A percentile compares a stretch with the other conserved stretches of the same genome.
phyloP scores from a whole-genome alignment of 495 filamentous ascomycete genomes.

The Astrothelium subdiscretum region DNA sequence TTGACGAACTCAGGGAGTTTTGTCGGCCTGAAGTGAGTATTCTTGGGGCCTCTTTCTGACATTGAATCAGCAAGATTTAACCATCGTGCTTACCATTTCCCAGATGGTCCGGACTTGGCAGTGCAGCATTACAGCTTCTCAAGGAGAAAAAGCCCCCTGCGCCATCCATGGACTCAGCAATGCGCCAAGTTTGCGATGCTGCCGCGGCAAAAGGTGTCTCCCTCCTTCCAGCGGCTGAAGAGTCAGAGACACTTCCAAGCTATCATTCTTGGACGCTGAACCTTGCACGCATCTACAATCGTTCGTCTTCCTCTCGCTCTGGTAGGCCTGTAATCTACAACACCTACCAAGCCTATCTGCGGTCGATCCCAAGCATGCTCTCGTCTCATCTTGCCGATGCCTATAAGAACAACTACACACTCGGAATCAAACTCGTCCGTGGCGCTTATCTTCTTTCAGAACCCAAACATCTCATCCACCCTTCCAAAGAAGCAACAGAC shows the following conservation, averaged over 20 bases:
- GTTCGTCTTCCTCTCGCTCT: conserved; percentile 31
- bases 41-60: not conserved
- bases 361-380: conserved; percentile 53
- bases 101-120: conserved; percentile 78
- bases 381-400: conserved; percentile 56
- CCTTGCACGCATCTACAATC: conserved; percentile 73
- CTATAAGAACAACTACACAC: conserved; percentile 54
- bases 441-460: conserved; percentile 82
- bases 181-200: conserved; percentile 63
- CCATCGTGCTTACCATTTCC: not conserved
- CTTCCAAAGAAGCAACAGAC: conserved; percentile 74
- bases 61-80: conserved; percentile 4
- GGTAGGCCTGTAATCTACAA: conserved; percentile 54
- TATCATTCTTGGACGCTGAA: conserved; percentile 76
- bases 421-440: conserved; percentile 85
- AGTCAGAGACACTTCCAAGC: conserved; percentile 65
- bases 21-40: conserved; percentile 65
- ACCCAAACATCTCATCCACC: conserved; percentile 65
- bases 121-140: conserved; percentile 55
- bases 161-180: conserved; percentile 52
- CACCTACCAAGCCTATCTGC: conserved; percentile 80
- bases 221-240: conserved; percentile 86
- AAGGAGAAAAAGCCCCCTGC: conserved; percentile 46
- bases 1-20: conserved; percentile 69
- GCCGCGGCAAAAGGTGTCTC: conserved; percentile 58